These are phyloP conservation scores for Ogataea trehaloabstinens DNA, from an alignment of 805 yeast genomes.

Conservation along the genomic window DNA sequence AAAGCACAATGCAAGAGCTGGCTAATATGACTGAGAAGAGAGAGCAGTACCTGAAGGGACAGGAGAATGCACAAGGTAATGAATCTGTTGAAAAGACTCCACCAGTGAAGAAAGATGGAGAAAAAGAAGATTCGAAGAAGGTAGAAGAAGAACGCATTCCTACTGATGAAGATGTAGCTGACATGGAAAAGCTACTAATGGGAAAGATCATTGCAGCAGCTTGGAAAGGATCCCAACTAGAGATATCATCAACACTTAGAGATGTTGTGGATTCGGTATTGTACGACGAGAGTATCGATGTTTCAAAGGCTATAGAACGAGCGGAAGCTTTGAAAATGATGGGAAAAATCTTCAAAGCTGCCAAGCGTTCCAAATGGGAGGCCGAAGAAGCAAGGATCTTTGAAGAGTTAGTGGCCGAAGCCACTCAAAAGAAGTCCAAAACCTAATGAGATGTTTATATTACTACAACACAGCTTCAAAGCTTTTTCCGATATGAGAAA, in stretches of 20 bases:
- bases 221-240: conserved; percentile 92
- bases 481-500: not conserved
- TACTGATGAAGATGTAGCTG: conserved; percentile 60
- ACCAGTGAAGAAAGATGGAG: conserved; percentile 3
- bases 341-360: conserved; percentile 65
- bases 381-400: conserved; percentile 89
- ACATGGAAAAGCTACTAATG: conserved; percentile 74
- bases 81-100: conserved; percentile 1
- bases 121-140: conserved; percentile 25
- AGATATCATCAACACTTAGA: conserved; percentile 73
- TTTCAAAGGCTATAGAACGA: conserved; percentile 62
- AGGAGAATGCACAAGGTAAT: conserved; percentile 30
- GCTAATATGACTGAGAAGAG: conserved; percentile 61
- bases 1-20: conserved; percentile 71
- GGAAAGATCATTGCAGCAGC: conserved; percentile 93
- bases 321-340: conserved; percentile 77
- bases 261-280: conserved; percentile 80
- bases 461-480: not conserved
- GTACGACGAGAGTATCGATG: conserved; percentile 60
- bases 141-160: conserved; percentile 33
- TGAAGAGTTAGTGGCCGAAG: conserved; percentile 90
- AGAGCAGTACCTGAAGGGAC: conserved; percentile 27
- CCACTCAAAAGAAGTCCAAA: conserved; percentile 60
- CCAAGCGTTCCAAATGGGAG: conserved; percentile 79
- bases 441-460: conserved; percentile 31